Percentiles rank a stretch among this genome's conserved stretches.
These are phyloP conservation scores for Boletus insuetus DNA, from an alignment of 768 basidiomycete species.

Conservation along the genomic window DNA sequence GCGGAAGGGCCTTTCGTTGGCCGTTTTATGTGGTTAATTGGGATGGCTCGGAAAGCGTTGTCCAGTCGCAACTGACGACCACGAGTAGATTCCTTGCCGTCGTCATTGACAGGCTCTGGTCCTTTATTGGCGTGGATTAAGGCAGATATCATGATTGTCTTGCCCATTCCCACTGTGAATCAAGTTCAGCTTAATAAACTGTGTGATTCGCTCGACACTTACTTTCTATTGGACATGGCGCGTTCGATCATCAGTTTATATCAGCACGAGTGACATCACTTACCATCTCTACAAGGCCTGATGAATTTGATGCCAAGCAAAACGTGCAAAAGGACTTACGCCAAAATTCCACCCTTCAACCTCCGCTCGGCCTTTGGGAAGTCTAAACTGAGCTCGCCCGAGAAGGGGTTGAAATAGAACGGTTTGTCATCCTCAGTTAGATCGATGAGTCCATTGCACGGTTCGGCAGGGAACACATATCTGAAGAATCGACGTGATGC, in stretches of 20 bases:
- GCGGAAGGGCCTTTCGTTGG: slow-evolving; percentile 44
- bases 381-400: slow-evolving; percentile 81
- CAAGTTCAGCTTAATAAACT: slow-evolving; percentile 1
- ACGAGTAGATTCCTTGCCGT: slow-evolving; percentile 34
- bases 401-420: slow-evolving; percentile 91
- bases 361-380: slow-evolving; percentile 80
- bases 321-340: slow-evolving; percentile 47
- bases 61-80: slow-evolving; percentile 61
- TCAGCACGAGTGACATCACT: background rate
- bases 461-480: slow-evolving; percentile 70
- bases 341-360: slow-evolving; percentile 86
- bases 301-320: slow-evolving; percentile 5
- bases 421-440: slow-evolving; percentile 73
- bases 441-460: slow-evolving; percentile 61
- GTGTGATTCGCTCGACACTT: slow-evolving; percentile 20
- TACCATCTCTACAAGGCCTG: slow-evolving; percentile 34
- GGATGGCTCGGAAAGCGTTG: slow-evolving; percentile 53
- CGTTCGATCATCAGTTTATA: slow-evolving; percentile 5
- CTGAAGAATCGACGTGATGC: slow-evolving; percentile 36
- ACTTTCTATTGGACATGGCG: slow-evolving; percentile 44
- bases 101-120: slow-evolving; percentile 37
- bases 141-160: slow-evolving; percentile 90
- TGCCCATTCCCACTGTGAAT: slow-evolving; percentile 86
- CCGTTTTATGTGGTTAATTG: slow-evolving; percentile 30
- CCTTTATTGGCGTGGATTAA: slow-evolving; percentile 78